These are phyloP conservation scores for Alisma plantagoaquatica DNA, from an alignment of 106 monocot species.

Conservation along the genomic window DNA sequence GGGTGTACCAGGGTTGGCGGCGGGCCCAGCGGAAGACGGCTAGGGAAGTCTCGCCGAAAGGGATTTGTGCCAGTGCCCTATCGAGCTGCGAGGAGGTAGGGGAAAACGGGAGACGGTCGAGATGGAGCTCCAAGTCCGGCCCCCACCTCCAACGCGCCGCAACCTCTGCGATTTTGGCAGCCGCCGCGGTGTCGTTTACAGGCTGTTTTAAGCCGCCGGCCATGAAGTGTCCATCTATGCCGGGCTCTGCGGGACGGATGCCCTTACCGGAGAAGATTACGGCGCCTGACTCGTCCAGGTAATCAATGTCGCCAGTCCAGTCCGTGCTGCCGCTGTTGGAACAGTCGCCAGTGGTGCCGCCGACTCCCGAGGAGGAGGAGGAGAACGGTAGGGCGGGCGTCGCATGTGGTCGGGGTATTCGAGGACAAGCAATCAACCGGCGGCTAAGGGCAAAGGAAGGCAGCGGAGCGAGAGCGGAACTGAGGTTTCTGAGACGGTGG, in stretches of 20 bases:
- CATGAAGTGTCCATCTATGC: conserved; percentile 28
- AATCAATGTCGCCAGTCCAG: conserved; percentile 48
- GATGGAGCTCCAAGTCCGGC: conserved; percentile 42
- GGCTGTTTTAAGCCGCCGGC: conserved; percentile 20
- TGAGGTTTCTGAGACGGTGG: too few relatives aligned
- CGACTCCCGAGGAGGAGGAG: too few relatives aligned
- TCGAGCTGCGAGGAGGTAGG: conserved; percentile 24
- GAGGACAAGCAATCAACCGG: too few relatives aligned
- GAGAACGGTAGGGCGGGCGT: background rate
- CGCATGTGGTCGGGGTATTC: conserved; percentile 1
- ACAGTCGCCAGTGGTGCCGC: background rate
- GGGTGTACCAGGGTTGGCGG: conserved; percentile 49
- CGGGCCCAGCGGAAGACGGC: conserved; percentile 79
- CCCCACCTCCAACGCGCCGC: conserved; percentile 48
- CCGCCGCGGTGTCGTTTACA: conserved; percentile 25
- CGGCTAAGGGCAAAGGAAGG: too few relatives aligned
- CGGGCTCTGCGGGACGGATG: conserved; percentile 37
- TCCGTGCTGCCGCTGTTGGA: too few relatives aligned
- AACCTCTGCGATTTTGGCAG: conserved; percentile 28
- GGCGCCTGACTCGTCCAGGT: conserved; percentile 61
- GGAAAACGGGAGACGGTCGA: conserved; percentile 33
- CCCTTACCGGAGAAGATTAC: conserved; percentile 42
- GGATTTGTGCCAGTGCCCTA: conserved; percentile 4
- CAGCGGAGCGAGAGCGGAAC: background rate
- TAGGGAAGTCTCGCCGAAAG: conserved; percentile 36